These are phyloP conservation scores for Pugionium dolabratum DNA, from an alignment of 345 rosid genomes.

Conservation along the genomic window DNA sequence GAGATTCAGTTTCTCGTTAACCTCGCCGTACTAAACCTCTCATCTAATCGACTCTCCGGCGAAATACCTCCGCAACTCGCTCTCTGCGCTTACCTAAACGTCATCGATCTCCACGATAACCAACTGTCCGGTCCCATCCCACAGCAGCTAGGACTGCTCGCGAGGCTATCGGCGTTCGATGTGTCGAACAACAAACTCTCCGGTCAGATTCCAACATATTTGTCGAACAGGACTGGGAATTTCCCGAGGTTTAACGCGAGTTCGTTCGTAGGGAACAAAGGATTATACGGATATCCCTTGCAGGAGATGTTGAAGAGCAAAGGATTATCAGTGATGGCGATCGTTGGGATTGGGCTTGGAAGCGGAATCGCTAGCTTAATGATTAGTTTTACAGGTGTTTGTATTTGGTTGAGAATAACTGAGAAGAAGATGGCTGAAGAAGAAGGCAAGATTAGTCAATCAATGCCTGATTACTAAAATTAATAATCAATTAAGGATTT, in stretches of 20 bases:
- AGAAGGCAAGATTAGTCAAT: slow-evolving; percentile 75
- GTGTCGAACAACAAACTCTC: slow-evolving; percentile 80
- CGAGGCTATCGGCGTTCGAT: slow-evolving; percentile 75
- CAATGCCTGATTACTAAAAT: slow-evolving; percentile 72
- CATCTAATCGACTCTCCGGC: slow-evolving; percentile 69
- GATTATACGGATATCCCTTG: slow-evolving; percentile 85
- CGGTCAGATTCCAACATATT: slow-evolving; percentile 68
- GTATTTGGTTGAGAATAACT: slow-evolving; percentile 79
- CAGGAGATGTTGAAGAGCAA: slow-evolving; percentile 56
- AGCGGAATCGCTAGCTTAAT: slow-evolving; percentile 90
- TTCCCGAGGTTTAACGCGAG: slow-evolving; percentile 75
- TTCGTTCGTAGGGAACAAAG: slow-evolving; percentile 79
- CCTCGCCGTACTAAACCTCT: slow-evolving; percentile 91
- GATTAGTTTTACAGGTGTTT: slow-evolving; percentile 86
- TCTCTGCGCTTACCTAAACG: slow-evolving; percentile 88
- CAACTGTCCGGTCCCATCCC: slow-evolving; percentile 76
- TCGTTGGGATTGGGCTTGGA: slow-evolving; percentile 93
- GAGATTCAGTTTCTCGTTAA: slow-evolving; percentile 84
- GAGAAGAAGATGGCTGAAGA: slow-evolving; percentile 74
- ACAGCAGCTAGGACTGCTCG: slow-evolving; percentile 69
- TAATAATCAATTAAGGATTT: background rate
- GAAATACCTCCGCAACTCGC: slow-evolving; percentile 78
- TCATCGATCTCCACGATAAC: slow-evolving; percentile 89
- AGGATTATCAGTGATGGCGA: slow-evolving; percentile 75
- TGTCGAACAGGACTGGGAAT: slow-evolving; percentile 71